Percentiles rank a stretch among this genome's conserved stretches.
phyloP scores from a whole-genome alignment of 805 yeast genomes.

The Metschnikowia anglica region DNA sequence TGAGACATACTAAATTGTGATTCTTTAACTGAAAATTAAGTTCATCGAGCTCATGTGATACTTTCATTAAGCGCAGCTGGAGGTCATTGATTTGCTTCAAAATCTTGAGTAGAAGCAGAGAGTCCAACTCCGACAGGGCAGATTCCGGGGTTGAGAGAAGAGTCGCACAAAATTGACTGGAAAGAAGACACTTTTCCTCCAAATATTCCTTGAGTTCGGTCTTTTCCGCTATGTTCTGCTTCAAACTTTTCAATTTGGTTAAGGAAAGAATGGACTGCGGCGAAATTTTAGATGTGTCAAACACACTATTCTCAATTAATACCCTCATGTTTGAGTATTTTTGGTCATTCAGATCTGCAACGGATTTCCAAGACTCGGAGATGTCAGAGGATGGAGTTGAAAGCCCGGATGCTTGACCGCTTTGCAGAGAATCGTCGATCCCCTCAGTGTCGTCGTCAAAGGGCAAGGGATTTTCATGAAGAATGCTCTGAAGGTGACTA shows the following conservation, averaged over 20 bases:
- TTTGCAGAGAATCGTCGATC: conserved; percentile 17
- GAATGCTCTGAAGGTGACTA: conserved; percentile 30
- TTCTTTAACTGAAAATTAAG: conserved; percentile 31
- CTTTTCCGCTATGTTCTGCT: conserved; percentile 30
- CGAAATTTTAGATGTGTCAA: conserved; percentile 37
- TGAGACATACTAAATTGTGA: conserved; percentile 46
- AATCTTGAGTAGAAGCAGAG: conserved; percentile 29
- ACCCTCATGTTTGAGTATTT: conserved; percentile 42
- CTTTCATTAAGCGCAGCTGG: conserved; percentile 30
- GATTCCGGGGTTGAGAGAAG: conserved; percentile 22
- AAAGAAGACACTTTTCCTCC: conserved; percentile 29
- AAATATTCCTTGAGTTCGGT: conserved; percentile 33
- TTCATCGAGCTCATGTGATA: conserved; percentile 30
- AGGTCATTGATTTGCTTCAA: conserved; percentile 33
- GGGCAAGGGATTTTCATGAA: conserved; percentile 8
- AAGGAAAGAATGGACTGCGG: conserved; percentile 36
- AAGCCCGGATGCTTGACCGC: conserved; percentile 7
- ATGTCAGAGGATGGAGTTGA: conserved; percentile 23
- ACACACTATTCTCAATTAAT: conserved; percentile 45
- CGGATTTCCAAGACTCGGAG: conserved; percentile 15
- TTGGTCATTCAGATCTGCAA: conserved; percentile 20
- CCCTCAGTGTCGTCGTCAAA: conserved; percentile 18
- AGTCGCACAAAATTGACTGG: conserved; percentile 35
- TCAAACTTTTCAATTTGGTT: conserved; percentile 27
- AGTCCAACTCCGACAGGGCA: conserved; percentile 27